Evolutionary conservation across 208 protist species (phyloP), one percentile per base, ranked within the genome.

Genomic region (Crithidia brevicula): DNA sequence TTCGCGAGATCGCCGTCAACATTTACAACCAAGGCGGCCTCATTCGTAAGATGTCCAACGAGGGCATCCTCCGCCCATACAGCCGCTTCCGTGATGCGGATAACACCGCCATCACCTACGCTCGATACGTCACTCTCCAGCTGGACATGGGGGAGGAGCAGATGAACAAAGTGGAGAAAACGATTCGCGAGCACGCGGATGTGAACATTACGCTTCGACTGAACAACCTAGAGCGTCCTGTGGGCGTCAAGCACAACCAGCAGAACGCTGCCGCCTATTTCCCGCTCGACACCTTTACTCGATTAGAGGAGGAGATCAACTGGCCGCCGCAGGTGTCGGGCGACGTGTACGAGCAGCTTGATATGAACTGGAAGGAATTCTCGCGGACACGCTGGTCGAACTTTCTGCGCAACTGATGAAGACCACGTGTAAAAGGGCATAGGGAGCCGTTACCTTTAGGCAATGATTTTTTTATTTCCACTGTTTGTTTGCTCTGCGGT

Each of bases 331-430:
- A 96, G 83, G 85, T 85, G 15, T 87, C 81, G 20, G 77, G 82
- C 27, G 91, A 96, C 59, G 86, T 94, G 46, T 94, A 94, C 53
- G 85, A 94, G 54, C 91, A 96, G 67, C 71, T 96, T 16, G 91
- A 96, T 27, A 93, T 93, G 88, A 94, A 94, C 72, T 96, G 91
- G 91, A 96, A 96, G 74, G 91, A 96, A 74, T 96, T 96, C 69
- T 93, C 91, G 6, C 88, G 91, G 10, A 96, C 91, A 20, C 79
- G 91, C 22, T 96, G 91, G 91, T 95, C 91, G 0, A 94, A 89
- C 61, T 96, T 82, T 53, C 76, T 96, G 45, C 79, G 91, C 27
- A 93, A 82, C 42, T 94, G 15, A 50, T n/a, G 28, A 36, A 2
- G 25, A 31, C 22, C n/a, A n/a, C n/a, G n/a, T n/a, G n/a, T n/a